Conservation (phyloP, 805 yeast genomes). For the Candida oleophila region DNA sequence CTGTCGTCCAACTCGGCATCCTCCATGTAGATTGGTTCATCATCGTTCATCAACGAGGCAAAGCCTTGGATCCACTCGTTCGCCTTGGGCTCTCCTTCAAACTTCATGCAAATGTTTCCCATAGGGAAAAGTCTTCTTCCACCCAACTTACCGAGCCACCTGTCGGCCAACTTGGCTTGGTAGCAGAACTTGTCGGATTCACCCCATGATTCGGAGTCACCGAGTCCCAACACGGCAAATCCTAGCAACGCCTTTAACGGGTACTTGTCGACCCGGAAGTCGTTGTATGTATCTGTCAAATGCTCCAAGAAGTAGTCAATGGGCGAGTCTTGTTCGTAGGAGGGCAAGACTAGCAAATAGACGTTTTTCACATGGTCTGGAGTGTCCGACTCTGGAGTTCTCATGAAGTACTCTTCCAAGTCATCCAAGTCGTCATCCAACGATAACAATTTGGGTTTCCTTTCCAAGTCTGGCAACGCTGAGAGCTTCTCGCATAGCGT, state of each 20-base stretch:
- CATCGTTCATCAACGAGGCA: conserved; percentile 61
- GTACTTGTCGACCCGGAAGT: conserved; percentile 80
- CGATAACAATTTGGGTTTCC: conserved; percentile 48
- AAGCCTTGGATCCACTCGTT: conserved; percentile 68
- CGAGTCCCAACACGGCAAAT: conserved; percentile 82
- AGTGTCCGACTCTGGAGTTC: conserved; percentile 45
- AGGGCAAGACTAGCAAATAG: conserved; percentile 77
- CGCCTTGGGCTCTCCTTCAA: conserved; percentile 57
- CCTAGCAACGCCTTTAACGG: conserved; percentile 73
- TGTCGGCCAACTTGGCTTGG: conserved; percentile 76
- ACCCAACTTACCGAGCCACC: conserved; percentile 78
- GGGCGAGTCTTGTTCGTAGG: conserved; percentile 91
- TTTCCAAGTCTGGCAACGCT: conserved; percentile 18
- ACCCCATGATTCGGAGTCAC: conserved; percentile 81
- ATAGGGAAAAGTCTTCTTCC: conserved; percentile 80
- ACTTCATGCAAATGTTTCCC: conserved; percentile 80
- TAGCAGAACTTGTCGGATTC: conserved; percentile 74
- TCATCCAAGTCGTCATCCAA: conserved; percentile 82
- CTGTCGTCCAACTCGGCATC: conserved; percentile 62
- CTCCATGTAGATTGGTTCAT: conserved; percentile 60
- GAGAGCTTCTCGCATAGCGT: conserved; percentile 41
- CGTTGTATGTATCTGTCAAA: conserved; percentile 75
- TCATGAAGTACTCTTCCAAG: conserved; percentile 76
- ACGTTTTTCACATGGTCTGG: conserved; percentile 39
- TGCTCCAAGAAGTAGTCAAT: conserved; percentile 83